Percentiles rank a stretch among this genome's conserved stretches.
Conservation (phyloP, 2,329 filamentous ascomycete genomes). For the Diaporthe australafricana region DNA sequence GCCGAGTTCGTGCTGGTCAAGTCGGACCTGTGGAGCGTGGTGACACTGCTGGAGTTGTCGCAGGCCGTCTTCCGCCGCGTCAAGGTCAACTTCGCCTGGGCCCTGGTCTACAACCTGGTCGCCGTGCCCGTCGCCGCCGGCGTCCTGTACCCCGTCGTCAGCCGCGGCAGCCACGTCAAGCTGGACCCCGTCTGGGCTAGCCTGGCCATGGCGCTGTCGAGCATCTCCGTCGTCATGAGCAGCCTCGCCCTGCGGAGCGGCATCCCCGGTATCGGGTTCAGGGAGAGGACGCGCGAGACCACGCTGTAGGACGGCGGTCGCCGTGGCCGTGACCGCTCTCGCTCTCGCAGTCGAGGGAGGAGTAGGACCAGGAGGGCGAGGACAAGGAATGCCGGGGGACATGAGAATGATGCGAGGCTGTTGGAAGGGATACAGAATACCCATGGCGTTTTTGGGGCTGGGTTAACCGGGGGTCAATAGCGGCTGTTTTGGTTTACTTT, state of each 20-base stretch:
- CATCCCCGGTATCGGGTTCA: conserved; percentile 58
- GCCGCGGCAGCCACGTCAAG: conserved; percentile 66
- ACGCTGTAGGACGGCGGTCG: background rate
- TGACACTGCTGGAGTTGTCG: conserved; percentile 80
- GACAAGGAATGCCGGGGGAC: background rate
- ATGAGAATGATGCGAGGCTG: background rate
- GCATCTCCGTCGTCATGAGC: conserved; percentile 87
- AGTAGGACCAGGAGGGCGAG: background rate
- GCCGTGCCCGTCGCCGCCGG: conserved; percentile 86
- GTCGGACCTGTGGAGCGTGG: conserved; percentile 75
- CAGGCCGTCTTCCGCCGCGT: conserved; percentile 80
- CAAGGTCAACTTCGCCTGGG: conserved; percentile 88
- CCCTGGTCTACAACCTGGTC: conserved; percentile 82
- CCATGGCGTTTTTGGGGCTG: conserved; percentile 3
- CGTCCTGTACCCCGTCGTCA: conserved; percentile 72
- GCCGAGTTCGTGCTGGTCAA: conserved; percentile 86
- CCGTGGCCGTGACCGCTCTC: background rate
- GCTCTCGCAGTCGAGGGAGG: background rate
- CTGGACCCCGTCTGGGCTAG: conserved; percentile 88
- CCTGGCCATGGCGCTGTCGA: conserved; percentile 92
- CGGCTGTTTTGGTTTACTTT: background rate
- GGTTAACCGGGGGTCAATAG: background rate
- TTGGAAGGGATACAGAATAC: conserved; percentile 1
- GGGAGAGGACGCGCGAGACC: conserved; percentile 43
- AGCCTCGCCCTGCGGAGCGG: conserved; percentile 76